Evolutionary conservation across 768 basidiomycete genomes (phyloP), one percentile per base, ranked within the genome.

Genomic region (Cubamyces sp.): DNA sequence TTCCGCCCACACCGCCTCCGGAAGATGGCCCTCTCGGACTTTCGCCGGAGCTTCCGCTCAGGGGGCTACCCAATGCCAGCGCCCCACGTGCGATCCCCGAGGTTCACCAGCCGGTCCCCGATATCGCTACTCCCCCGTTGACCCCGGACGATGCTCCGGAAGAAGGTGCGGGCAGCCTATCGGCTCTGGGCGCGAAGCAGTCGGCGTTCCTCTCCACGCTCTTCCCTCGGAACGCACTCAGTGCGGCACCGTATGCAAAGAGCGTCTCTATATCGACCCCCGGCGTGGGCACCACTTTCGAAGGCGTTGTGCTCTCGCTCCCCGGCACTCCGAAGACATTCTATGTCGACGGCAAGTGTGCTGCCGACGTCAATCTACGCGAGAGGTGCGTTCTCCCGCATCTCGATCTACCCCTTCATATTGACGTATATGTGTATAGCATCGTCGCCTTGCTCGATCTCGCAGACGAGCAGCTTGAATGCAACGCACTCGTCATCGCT

Each of bases 381-480:
- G 92, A 94, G 81, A 92, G 92, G 91, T 92, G 67, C 43, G 75
- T 71, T 59, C 53, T 58, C 55, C 64, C 51, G 50, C 23, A n/a
- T 50, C 18, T 45, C 42, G 53, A 50, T 37, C 37, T 54, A 19
- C 40, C 28, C 19, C 42, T 53, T 46, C 39, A 60, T 50, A 25
- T 39, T 64, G 54, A 65, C 61, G n/a, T 45, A 26, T 26, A 3
- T 16, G 14, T 28, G 11, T 63, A 3, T 66, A 94, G 91, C 72
- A 87, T 95, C 69, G 91, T 94, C 34, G 91, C 91, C 47, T 81
- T 96, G 45, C 80, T 96, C 69, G 94, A 96, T 70, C 81, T 94
- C 34, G 93, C 94, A 56, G 91, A 92, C 74, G 94, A 95, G 74
- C 86, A 83, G 59, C 80, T 96, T 45, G 82, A 82, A 68, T 94